Evolutionary conservation across 768 basidiomycete species (phyloP), one percentile per base, ranked within the genome.

Genomic region (Mycena epipterygia): DNA sequence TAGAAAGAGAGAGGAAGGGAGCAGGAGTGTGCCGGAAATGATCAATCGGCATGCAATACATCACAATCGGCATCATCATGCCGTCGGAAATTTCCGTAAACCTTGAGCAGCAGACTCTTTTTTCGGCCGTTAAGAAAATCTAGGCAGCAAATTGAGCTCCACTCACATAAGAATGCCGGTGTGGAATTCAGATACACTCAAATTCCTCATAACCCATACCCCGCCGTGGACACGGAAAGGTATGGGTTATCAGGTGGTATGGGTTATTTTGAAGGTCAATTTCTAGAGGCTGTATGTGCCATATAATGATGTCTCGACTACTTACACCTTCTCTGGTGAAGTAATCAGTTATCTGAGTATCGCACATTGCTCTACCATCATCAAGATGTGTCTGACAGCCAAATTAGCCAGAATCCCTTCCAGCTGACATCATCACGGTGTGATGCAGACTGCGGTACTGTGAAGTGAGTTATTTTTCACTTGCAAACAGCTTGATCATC

Each of bases 141-240:
- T n/a, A n/a, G n/a, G n/a, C n/a, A n/a, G n/a, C n/a, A n/a, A n/a
- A n/a, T n/a, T n/a, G n/a, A n/a, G n/a, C n/a, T n/a, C n/a, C n/a
- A n/a, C n/a, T n/a, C n/a, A n/a, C n/a, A n/a, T n/a, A n/a, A n/a
- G n/a, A n/a, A n/a, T n/a, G n/a, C n/a, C n/a, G n/a, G n/a, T n/a
- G n/a, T n/a, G n/a, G n/a, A n/a, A n/a, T n/a, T n/a, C n/a, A 33
- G 17, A 8, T 58, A 58, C 56, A 58, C 37, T 41, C 56, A 37
- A 41, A 58, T 5, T 58, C 56, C 37, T 58, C 25, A 58, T 41
- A 58, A 58, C 56, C 56, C 56, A 58, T 58, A 58, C 56, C 56
- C 23, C 56, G 25, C 56, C 23, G 37, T 58, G 35, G 56, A 58
- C 56, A 14, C 27, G 2, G 12, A 29, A 58, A 58, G 52, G 56